phyloP scores from a whole-genome alignment of 129 eudicot genomes.

The Centaurea solstitialis region DNA sequence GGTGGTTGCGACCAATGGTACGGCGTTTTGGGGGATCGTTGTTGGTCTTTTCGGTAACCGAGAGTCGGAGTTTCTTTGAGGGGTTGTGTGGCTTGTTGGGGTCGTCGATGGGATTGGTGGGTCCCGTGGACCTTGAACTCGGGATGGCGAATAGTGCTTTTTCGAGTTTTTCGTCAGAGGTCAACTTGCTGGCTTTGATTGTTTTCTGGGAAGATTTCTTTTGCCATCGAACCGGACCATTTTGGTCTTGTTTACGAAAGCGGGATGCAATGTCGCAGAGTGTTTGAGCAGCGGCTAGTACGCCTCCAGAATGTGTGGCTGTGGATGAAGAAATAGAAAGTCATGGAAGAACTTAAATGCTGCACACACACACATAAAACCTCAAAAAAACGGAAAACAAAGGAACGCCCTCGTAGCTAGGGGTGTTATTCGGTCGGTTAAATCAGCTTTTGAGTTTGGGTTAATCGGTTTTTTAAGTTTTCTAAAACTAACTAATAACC shows the following conservation, averaged over 20 bases:
- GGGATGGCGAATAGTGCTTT: constrained; percentile 44
- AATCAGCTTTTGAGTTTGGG: no score
- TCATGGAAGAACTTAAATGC: constrained; percentile 15
- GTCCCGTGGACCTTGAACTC: constrained; percentile 33
- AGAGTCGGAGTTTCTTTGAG: constrained; percentile 50
- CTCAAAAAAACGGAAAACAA: no score
- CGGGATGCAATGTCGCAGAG: constrained; percentile 59
- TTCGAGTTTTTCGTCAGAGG: constrained; percentile 50
- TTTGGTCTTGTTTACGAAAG: constrained; percentile 41
- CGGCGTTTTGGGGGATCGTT: constrained; percentile 18
- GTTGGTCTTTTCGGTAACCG: constrained; percentile 30
- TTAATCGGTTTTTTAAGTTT: no score
- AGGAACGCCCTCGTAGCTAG: no score
- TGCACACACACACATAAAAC: no score
- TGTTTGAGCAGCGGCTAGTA: constrained; percentile 74
- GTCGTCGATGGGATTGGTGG: constrained; percentile 26
- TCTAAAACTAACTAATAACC: no score
- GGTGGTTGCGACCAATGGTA: constrained; percentile 57
- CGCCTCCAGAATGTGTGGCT: constrained; percentile 52
- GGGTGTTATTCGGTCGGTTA: no score
- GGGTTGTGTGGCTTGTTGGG: constrained; percentile 15
- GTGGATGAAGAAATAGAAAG: constrained; percentile 23
- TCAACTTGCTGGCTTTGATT: constrained; percentile 51
- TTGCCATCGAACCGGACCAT: constrained; percentile 42
- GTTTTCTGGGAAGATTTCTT: constrained; percentile 63